phyloP scores from a whole-genome alignment of 1,139 yeast species.

The Debaryomycetaceae sp. region DNA sequence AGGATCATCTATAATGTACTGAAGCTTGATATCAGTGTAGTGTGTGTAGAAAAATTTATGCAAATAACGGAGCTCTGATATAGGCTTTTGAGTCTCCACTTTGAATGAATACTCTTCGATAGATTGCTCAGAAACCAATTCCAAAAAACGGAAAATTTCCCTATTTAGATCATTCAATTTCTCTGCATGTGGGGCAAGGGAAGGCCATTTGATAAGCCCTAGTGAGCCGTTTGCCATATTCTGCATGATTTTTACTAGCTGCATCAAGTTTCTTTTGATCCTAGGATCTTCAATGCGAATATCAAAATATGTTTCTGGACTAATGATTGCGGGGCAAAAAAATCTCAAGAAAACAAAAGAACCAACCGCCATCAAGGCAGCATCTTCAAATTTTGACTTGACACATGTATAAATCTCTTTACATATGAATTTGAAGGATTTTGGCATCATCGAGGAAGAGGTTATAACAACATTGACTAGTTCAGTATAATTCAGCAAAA shows the following conservation, averaged over 20 bases:
- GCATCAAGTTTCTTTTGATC: slow-evolving; percentile 71
- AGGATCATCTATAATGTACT: slow-evolving; percentile 25
- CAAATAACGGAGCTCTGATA: slow-evolving; percentile 52
- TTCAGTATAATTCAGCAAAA: slow-evolving; percentile 54
- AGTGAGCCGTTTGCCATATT: slow-evolving; percentile 80
- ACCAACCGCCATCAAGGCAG: slow-evolving; percentile 73
- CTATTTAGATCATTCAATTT: slow-evolving; percentile 43
- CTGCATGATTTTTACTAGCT: slow-evolving; percentile 82
- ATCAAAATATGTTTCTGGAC: slow-evolving; percentile 66
- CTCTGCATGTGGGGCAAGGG: slow-evolving; percentile 37
- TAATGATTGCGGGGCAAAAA: slow-evolving; percentile 87
- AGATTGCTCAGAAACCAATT: slow-evolving; percentile 13
- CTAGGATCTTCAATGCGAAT: slow-evolving; percentile 45
- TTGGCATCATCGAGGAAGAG: slow-evolving; percentile 61
- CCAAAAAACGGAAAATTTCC: slow-evolving; percentile 48
- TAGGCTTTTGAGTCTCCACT: slow-evolving; percentile 21
- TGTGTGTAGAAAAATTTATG: slow-evolving; percentile 66
- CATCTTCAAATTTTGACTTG: slow-evolving; percentile 61
- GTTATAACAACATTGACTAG: slow-evolving; percentile 60
- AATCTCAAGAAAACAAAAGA: slow-evolving; percentile 83
- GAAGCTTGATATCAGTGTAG: slow-evolving; percentile 51
- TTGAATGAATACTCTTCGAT: slow-evolving; percentile 28
- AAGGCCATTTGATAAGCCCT: slow-evolving; percentile 57
- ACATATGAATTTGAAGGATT: slow-evolving; percentile 72
- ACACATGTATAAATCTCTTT: slow-evolving; percentile 67